Evolutionary conservation across 306 rosid species (phyloP).

Genomic region (Carpinus fangiana): DNA sequence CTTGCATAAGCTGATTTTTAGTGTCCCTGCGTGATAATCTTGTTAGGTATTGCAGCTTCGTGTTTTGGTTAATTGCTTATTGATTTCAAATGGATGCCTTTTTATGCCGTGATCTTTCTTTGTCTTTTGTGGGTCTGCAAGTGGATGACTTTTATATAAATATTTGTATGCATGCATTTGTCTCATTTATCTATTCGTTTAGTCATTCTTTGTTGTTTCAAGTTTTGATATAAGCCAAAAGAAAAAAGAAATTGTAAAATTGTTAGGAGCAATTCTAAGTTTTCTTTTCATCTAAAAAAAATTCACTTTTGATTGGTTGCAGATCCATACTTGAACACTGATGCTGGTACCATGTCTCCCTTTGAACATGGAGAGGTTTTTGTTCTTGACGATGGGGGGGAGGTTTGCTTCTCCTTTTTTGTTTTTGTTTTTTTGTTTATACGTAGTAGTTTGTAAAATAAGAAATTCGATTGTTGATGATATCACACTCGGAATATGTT

Average conservation of each 20-base stretch:
- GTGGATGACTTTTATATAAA: not conserved
- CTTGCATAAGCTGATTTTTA: not conserved
- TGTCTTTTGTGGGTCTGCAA: not conserved
- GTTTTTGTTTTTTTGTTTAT: not conserved
- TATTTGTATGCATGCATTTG: not conserved
- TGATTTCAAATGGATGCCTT: not conserved
- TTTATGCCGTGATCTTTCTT: not conserved
- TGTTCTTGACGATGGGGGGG: slow-evolving; percentile 99
- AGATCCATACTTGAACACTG: slow-evolving; percentile 98
- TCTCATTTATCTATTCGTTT: not conserved
- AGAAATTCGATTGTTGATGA: not conserved
- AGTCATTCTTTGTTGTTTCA: not conserved
- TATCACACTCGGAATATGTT: not conserved
- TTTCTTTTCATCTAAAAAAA: not conserved
- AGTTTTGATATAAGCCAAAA: not conserved
- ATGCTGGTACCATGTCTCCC: slow-evolving; percentile 99
- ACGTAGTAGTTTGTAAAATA: not conserved
- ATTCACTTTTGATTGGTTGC: slow-evolving; percentile 16
- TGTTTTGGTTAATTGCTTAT: not conserved
- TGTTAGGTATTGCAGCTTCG: not conserved
- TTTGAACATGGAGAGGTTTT: slow-evolving; percentile 99
- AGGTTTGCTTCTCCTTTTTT: slow-evolving; percentile 46
- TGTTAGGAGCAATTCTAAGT: not conserved
- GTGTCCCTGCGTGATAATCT: not conserved
- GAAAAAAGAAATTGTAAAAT: not conserved